Base-by-base conservation (phyloP, 83 land plant species). In the Picea abies region DNA sequence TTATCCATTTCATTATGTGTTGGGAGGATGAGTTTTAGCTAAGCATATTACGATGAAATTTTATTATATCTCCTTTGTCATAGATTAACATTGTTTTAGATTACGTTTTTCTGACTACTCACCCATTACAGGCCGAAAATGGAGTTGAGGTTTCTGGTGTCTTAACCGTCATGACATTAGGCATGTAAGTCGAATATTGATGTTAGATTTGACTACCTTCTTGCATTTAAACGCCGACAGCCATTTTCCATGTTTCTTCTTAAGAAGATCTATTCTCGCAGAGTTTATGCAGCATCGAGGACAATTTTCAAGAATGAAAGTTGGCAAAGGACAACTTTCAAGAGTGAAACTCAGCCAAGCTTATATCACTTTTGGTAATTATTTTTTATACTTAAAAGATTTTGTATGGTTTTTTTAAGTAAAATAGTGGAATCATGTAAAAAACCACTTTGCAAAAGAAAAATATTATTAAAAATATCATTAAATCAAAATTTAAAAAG, bases 361-460 rank as follows among this genome's bases (percentile, higher is more conserved):
- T 87, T 97, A 88, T 98, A 97, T 86, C 93, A 95, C 77, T 97
- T 97, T 82, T 97, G 99, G 99, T 96, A 89, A 29, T 60, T 25
- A 6, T 25, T 83, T n/a, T 19, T 62, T 47, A 61, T 39, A 39
- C 5, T 39, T 39, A 39, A 39, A 39, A 39, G 41, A 39, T 4
- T 39, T 39, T 39, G 41, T 39, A 4, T 29, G 41, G 5, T 39
- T 39, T 39, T 39, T 39, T 39, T 39, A 39, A 39, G 41, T 4
- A 39, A 39, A 3, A 3, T 39, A 39, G 29, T 29, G 29, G 29
- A 29, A 29, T 29, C 29, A 29, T 29, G 29, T 29, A 29, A 29
- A 1, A 29, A 29, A 29, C 29, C 29, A 29, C 29, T 29, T 29
- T 29, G 29, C 29, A 29, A 1, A 29, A 29, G 29, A 29, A 29